Evolutionary conservation across 2,329 filamentous ascomycete species (phyloP).

Genomic region (Trichoderma harzianum): DNA sequence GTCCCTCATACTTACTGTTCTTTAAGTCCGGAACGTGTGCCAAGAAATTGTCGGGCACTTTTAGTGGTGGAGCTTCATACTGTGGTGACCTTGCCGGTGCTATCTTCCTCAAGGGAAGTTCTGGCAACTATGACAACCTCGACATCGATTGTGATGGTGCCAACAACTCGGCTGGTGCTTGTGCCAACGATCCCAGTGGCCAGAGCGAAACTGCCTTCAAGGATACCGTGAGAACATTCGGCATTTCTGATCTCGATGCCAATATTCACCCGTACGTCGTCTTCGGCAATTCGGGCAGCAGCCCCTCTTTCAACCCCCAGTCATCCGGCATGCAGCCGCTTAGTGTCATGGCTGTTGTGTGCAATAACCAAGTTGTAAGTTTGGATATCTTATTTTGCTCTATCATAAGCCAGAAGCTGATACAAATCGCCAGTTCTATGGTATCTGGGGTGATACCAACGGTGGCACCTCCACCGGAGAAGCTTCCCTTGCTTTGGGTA

Average conservation of each 20-base stretch:
- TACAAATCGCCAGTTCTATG: conserved; percentile 35
- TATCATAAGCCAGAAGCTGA: neutral
- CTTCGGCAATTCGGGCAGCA: conserved; percentile 13
- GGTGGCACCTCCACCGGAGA: conserved; percentile 48
- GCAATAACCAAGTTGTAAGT: conserved; percentile 19
- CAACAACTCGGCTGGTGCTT: conserved; percentile 16
- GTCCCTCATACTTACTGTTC: neutral
- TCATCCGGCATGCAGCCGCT: conserved; percentile 7
- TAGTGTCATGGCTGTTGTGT: conserved; percentile 18
- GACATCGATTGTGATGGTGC: conserved; percentile 19
- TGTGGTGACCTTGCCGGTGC: conserved; percentile 36
- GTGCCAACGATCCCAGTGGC: conserved; percentile 17
- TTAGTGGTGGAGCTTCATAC: conserved; percentile 20
- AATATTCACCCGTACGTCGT: conserved; percentile 19
- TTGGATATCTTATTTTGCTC: neutral
- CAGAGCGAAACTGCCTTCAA: conserved; percentile 18
- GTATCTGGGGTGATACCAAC: conserved; percentile 55
- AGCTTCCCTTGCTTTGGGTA: conserved; percentile 48
- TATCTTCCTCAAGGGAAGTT: conserved; percentile 27
- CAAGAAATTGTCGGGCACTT: conserved; percentile 23
- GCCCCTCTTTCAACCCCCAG: conserved; percentile 11
- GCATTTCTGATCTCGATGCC: conserved; percentile 17
- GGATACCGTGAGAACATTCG: conserved; percentile 12
- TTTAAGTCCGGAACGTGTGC: conserved; percentile 30
- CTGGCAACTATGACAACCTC: conserved; percentile 19